These are phyloP conservation scores for Lachancea sp. DNA, from an alignment of 805 yeast species.

Conservation along the genomic window DNA sequence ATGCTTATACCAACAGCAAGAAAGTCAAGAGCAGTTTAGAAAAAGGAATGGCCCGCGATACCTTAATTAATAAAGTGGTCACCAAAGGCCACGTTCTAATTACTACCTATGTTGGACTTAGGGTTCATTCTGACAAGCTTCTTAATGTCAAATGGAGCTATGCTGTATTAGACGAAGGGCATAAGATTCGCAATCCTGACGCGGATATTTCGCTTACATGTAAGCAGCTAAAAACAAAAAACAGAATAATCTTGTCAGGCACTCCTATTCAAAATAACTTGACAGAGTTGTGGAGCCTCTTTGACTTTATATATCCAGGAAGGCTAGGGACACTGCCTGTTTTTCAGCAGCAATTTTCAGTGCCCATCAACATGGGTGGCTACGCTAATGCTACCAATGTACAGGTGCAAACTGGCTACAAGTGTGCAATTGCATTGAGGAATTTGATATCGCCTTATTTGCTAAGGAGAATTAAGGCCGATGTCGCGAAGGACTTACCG, in stretches of 20 bases:
- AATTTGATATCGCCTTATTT: constrained; percentile 88
- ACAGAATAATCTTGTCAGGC: constrained; percentile 84
- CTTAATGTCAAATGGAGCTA: constrained; percentile 81
- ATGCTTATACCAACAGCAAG: constrained; percentile 30
- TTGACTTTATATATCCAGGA: constrained; percentile 94
- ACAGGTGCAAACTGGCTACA: constrained; percentile 93
- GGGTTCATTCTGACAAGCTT: constrained; percentile 56
- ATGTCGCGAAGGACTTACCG: constrained; percentile 93
- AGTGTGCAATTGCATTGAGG: constrained; percentile 86
- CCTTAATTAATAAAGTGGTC: constrained; percentile 46
- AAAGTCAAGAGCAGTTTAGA: constrained; percentile 28
- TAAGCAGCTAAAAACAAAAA: constrained; percentile 76
- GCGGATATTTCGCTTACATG: constrained; percentile 79
- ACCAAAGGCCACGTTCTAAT: constrained; percentile 74
- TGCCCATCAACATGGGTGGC: constrained; percentile 95
- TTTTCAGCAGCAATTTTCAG: constrained; percentile 84
- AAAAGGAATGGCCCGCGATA: constrained; percentile 24
- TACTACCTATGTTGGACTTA: constrained; percentile 86
- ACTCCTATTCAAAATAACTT: constrained; percentile 95
- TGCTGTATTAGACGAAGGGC: constrained; percentile 92
- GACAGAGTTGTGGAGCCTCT: constrained; percentile 87
- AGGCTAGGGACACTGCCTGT: constrained; percentile 91
- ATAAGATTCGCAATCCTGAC: constrained; percentile 92
- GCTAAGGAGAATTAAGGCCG: constrained; percentile 79
- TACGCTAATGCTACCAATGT: constrained; percentile 95